A percentile compares a stretch with the other conserved stretches of the same genome.
phyloP scores from a whole-genome alignment of 208 protist genomes.

The Perkinsela sp. region DNA sequence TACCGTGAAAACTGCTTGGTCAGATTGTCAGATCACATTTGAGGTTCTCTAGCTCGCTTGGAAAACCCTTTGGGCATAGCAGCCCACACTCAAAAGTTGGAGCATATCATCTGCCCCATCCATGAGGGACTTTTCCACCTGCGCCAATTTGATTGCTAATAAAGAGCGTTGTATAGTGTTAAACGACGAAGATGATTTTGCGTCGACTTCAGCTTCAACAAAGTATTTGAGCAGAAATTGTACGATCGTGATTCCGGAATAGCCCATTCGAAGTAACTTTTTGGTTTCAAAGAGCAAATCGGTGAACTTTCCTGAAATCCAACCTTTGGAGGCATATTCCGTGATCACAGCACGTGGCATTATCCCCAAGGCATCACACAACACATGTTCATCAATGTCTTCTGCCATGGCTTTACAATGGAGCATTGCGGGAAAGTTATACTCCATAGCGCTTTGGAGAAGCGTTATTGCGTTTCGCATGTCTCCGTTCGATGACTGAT shows the following conservation, averaged over 20 bases:
- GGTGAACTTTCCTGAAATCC: neutral
- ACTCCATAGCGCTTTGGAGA: slow-evolving; percentile 54
- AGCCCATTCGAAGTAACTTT: neutral
- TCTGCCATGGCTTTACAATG: neutral
- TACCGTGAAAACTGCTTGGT: too few relatives aligned
- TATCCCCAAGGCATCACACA: neutral
- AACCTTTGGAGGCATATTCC: neutral
- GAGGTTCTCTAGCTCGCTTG: too few relatives aligned
- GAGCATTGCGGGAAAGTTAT: neutral
- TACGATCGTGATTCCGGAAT: neutral
- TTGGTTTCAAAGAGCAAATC: neutral
- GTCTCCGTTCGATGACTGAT: slow-evolving; percentile 34
- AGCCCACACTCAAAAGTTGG: slow-evolving; percentile 45
- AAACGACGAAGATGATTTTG: neutral
- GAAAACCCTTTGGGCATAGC: neutral
- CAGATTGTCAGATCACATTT: too few relatives aligned
- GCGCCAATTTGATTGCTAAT: slow-evolving; percentile 27
- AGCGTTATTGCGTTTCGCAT: slow-evolving; percentile 82
- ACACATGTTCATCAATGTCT: neutral
- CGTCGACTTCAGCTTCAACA: neutral
- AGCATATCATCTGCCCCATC: slow-evolving; percentile 50
- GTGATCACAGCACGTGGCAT: neutral
- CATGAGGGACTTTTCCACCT: slow-evolving; percentile 30
- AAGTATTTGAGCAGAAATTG: neutral
- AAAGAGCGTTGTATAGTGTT: neutral